Evolutionary conservation across 176 grass and related monocot species (phyloP).

Genomic region (Themeda triandra): DNA sequence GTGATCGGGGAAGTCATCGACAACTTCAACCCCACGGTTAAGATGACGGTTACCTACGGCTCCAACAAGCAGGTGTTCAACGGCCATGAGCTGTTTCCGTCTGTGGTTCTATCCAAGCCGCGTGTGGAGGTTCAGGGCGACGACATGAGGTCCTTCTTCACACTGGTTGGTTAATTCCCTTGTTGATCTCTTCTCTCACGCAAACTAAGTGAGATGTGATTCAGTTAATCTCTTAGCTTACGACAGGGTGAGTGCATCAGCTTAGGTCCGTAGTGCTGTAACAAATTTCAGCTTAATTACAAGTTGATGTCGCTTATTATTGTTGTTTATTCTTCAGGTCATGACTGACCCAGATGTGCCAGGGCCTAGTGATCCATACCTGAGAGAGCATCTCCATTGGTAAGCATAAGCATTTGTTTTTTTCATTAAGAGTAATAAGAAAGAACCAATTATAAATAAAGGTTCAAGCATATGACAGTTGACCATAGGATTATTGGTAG

Average conservation of each 20-base stretch:
- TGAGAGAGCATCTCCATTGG: constrained; percentile 92
- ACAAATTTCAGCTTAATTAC: neutral
- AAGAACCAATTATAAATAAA: neutral
- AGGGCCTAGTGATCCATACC: constrained; percentile 88
- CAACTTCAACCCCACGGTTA: constrained; percentile 71
- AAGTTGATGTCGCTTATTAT: neutral
- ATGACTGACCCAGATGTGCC: constrained; percentile 98
- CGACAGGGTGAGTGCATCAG: neutral
- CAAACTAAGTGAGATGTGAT: neutral
- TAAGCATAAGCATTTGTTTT: constrained; percentile 11
- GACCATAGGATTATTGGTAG: neutral
- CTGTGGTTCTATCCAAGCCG: constrained; percentile 57
- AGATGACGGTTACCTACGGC: constrained; percentile 75
- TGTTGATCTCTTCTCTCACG: neutral
- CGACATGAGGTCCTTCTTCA: constrained; percentile 90
- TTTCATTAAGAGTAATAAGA: neutral
- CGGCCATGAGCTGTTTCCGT: constrained; percentile 89
- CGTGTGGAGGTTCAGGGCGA: constrained; percentile 79
- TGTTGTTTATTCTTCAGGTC: constrained; percentile 53
- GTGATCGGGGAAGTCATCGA: constrained; percentile 98
- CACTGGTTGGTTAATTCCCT: constrained; percentile 49
- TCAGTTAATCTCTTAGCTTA: neutral
- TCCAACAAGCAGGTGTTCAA: constrained; percentile 87
- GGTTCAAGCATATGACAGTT: neutral
- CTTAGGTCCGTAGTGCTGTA: neutral